phyloP scores from a whole-genome alignment of 331 rosid genomes.

The Rosa hybrid region DNA sequence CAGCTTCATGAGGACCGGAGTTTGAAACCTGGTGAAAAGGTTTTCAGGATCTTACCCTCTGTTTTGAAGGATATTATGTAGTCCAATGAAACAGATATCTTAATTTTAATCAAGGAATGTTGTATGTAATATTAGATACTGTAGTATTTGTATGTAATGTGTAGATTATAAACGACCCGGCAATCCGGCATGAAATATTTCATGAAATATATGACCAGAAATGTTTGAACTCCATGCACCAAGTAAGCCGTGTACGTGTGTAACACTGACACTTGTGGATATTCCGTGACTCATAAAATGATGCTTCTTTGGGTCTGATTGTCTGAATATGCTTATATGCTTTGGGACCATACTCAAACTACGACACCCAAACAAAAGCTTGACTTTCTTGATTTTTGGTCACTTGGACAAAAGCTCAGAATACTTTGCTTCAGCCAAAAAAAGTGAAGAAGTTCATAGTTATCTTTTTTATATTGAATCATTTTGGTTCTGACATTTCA shows the following conservation, averaged over 20 bases:
- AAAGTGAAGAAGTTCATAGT: background rate
- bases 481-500: background rate
- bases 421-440: background rate
- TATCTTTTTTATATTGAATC: background rate
- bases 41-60: conserved; percentile 30
- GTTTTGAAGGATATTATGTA: conserved; percentile 52
- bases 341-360: background rate
- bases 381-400: background rate
- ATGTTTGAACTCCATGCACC: background rate
- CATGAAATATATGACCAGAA: background rate
- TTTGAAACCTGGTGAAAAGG: conserved; percentile 29
- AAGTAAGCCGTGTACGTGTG: background rate
- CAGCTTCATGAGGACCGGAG: conserved; percentile 14
- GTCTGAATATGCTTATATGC: background rate
- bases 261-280: background rate
- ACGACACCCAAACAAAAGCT: background rate
- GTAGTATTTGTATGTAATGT: background rate
- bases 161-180: background rate
- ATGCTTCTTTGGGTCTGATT: background rate
- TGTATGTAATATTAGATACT: background rate
- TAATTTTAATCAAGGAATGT: background rate
- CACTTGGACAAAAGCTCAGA: background rate
- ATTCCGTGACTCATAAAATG: background rate
- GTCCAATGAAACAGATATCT: background rate
- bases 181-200: background rate